Evolutionary conservation across 495 filamentous ascomycete genomes (phyloP).

Genomic region (Xylaria longipes): DNA sequence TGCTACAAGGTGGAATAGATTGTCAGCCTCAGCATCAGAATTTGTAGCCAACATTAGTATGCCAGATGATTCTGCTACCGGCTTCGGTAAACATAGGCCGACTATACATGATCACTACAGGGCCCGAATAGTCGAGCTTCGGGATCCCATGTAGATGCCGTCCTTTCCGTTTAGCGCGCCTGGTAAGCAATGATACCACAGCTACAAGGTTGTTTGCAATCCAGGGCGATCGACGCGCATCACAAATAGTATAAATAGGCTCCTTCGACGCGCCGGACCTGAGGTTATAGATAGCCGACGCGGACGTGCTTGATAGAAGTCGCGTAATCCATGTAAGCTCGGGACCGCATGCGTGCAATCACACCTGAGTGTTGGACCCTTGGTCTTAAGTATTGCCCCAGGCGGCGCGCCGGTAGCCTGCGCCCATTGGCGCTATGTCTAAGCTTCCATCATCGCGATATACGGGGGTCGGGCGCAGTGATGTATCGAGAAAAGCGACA

Average conservation of each 20-base stretch:
- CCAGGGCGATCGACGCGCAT: not conserved
- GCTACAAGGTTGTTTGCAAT: not conserved
- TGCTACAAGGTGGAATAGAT: slow-evolving; percentile 44
- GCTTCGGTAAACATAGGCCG: slow-evolving; percentile 1
- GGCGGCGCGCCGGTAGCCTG: not conserved
- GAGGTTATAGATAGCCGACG: not conserved
- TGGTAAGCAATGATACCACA: not conserved
- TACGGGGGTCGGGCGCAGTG: not conserved
- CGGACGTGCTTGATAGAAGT: not conserved
- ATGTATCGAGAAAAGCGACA: not conserved
- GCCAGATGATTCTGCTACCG: not conserved
- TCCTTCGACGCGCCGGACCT: not conserved
- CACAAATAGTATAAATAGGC: not conserved
- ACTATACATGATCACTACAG: not conserved
- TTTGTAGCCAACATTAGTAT: not conserved
- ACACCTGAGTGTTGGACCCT: not conserved
- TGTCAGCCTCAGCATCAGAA: slow-evolving; percentile 25
- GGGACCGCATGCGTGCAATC: not conserved
- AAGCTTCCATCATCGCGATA: not conserved
- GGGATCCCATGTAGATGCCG: not conserved
- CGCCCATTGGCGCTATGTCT: not conserved
- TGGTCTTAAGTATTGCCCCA: not conserved
- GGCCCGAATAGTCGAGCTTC: not conserved
- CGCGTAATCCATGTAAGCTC: not conserved
- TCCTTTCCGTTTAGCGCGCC: not conserved